Evolutionary conservation across 2,329 filamentous ascomycete genomes (phyloP).

Genomic region (Monosporascus sp.): DNA sequence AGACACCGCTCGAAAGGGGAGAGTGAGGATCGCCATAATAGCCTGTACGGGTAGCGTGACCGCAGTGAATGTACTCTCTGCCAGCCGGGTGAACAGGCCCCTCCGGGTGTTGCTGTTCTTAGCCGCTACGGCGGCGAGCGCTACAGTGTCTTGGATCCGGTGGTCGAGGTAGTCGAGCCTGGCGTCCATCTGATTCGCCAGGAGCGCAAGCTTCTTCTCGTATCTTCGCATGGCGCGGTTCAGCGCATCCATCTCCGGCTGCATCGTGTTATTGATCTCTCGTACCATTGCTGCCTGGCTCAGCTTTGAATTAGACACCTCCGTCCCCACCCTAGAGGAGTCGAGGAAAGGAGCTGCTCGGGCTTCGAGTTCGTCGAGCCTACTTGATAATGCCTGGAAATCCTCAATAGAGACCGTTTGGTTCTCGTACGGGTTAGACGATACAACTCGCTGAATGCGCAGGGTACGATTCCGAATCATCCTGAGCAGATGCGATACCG

Average conservation of each 20-base stretch:
- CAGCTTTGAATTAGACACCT: slow-evolving; percentile 26
- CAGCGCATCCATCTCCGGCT: slow-evolving; percentile 80
- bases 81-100: slow-evolving; percentile 31
- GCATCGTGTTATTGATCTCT: slow-evolving; percentile 60
- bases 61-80: slow-evolving; percentile 29
- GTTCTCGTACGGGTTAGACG: slow-evolving; percentile 40
- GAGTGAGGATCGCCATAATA: slow-evolving; percentile 32
- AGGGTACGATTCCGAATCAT: slow-evolving; percentile 74
- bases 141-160: slow-evolving; percentile 69
- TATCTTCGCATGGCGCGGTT: slow-evolving; percentile 85
- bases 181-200: slow-evolving; percentile 70
- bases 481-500: slow-evolving; percentile 74
- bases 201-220: slow-evolving; percentile 77
- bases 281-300: slow-evolving; percentile 41
- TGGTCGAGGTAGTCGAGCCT: slow-evolving; percentile 67
- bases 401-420: slow-evolving; percentile 33
- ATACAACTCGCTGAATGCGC: slow-evolving; percentile 71
- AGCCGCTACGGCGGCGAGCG: slow-evolving; percentile 72
- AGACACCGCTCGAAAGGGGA: slow-evolving; percentile 37
- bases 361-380: slow-evolving; percentile 66
- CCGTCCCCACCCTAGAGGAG: slow-evolving; percentile 16
- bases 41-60: slow-evolving; percentile 38
- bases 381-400: slow-evolving; percentile 53
- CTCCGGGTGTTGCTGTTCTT: slow-evolving; percentile 37
- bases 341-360: slow-evolving; percentile 36